Conservation (phyloP, 371 early-diverging fungal species). For the Thermomucor indicae-seudaticae region DNA sequence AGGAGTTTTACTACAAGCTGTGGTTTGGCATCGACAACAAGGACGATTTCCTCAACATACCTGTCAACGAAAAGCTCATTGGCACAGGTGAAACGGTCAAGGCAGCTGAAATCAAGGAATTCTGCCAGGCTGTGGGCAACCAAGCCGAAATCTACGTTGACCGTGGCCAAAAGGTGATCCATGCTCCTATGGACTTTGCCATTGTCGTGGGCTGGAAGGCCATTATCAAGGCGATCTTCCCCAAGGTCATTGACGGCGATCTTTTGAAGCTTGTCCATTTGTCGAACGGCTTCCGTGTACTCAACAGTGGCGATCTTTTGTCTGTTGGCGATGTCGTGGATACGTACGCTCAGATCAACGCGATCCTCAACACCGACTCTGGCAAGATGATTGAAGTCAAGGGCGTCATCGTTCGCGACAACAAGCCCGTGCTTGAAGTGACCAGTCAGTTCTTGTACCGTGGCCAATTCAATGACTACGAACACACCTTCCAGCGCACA, state of each 20-base stretch:
- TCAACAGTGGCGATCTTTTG: constrained; percentile 76
- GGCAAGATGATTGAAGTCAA: constrained; percentile 92
- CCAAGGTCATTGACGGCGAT: constrained; percentile 92
- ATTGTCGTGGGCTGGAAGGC: constrained; percentile 94
- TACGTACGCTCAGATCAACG: constrained; percentile 72
- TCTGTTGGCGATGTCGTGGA: constrained; percentile 83
- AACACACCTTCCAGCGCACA: constrained; percentile 80
- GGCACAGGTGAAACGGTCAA: constrained; percentile 61
- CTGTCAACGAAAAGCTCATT: constrained; percentile 60
- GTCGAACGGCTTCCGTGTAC: constrained; percentile 88
- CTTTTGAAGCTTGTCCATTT: constrained; percentile 90
- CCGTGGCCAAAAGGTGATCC: constrained; percentile 58
- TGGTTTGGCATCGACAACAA: constrained; percentile 73
- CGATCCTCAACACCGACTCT: constrained; percentile 79
- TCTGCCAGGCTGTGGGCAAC: constrained; percentile 89
- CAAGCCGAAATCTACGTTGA: constrained; percentile 83
- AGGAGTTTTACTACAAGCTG: constrained; percentile 85
- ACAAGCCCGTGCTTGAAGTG: constrained; percentile 70
- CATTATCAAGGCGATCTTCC: constrained; percentile 91
- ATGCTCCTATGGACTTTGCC: constrained; percentile 92
- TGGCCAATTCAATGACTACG: constrained; percentile 79
- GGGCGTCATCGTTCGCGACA: constrained; percentile 64
- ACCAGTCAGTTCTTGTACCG: constrained; percentile 90
- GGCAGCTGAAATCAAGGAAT: constrained; percentile 68
- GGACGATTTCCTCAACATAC: constrained; percentile 47